Evolutionary conservation across 257 asterid genomes (phyloP), one percentile per base, ranked within the genome.

Genomic region (Echites panduratus): DNA sequence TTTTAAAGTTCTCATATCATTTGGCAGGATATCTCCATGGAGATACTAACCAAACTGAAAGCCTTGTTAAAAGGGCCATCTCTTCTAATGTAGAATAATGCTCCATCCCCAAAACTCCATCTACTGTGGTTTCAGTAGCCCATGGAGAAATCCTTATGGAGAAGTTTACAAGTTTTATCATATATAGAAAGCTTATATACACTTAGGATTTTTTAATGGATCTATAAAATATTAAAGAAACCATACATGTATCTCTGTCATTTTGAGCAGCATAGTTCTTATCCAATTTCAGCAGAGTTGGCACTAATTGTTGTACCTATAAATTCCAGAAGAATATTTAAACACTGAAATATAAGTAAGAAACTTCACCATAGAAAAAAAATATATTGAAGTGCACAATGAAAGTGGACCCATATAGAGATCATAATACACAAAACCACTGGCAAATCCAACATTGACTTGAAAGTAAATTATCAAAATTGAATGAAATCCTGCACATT

Each of bases 251-350:
- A 75, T 86, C 90, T 77, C 78, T 92, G 80, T 86, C 88, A 77
- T 83, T 82, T 79, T 80, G 88, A 69, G 95, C 97, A 73, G 98
- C 97, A 70, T 83, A 95, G 76, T 95, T 95, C 77, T 81, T 83
- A 80, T 92, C 98, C 92, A 92, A 66, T 47, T 92, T 87, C 6
- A 83, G 86, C 47, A 95, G 87, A 44, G 87, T 86, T 73, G 76
- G 87, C 89, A 83, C 84, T 82, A 92, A 71, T 81, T 81, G 89
- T 45, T 83, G 84, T 61, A 83, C 96, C 99, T 91, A 78, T 78
- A 84, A 73, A 78, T 81, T 78, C 66, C 72, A 40, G 43, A 27
- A 70, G 70, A 71, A 80, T 14, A 13, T 12, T 24, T 72, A 61
- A 32, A 67, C 24, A 54, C 43, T 24, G n/a, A 74, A 66, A 58